Evolutionary conservation across 148 eudicot species (phyloP).

Genomic region (Chenopodium formosanum): DNA sequence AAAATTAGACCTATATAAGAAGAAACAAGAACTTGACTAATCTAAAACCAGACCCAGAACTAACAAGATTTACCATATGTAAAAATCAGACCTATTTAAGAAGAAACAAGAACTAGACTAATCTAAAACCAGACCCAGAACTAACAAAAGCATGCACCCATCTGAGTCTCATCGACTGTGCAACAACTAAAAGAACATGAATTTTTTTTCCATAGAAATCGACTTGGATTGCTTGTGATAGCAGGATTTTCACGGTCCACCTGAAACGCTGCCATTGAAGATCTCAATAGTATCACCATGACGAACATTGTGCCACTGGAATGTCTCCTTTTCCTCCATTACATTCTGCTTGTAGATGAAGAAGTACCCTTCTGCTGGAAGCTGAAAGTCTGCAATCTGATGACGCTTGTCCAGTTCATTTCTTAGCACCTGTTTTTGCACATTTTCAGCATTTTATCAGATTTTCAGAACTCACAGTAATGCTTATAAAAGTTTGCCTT

Average conservation of each 20-base stretch:
- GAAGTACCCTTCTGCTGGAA: conserved; percentile 68
- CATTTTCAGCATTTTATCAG: not conserved
- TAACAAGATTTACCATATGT: not conserved
- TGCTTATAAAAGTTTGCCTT: no score
- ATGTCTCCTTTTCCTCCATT: conserved; percentile 70
- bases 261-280: conserved; percentile 62
- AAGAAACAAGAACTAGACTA: not conserved
- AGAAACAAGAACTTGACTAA: not conserved
- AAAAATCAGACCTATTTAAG: not conserved
- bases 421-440: conserved; percentile 33
- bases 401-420: conserved; percentile 49
- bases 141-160: not conserved
- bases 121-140: not conserved
- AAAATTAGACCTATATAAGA: not conserved
- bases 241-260: conserved; percentile 39
- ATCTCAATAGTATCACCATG: conserved; percentile 62
- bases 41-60: not conserved
- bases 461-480: not conserved
- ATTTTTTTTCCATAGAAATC: not conserved
- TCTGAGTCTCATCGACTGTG: not conserved
- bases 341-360: conserved; percentile 72
- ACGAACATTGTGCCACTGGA: conserved; percentile 57
- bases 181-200: not conserved
- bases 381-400: conserved; percentile 31
- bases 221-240: not conserved